A percentile compares a stretch with the other conserved stretches of the same genome.
Evolutionary conservation across 805 yeast genomes (phyloP).

Genomic region (Wickerhamiella kurtzmanii): DNA sequence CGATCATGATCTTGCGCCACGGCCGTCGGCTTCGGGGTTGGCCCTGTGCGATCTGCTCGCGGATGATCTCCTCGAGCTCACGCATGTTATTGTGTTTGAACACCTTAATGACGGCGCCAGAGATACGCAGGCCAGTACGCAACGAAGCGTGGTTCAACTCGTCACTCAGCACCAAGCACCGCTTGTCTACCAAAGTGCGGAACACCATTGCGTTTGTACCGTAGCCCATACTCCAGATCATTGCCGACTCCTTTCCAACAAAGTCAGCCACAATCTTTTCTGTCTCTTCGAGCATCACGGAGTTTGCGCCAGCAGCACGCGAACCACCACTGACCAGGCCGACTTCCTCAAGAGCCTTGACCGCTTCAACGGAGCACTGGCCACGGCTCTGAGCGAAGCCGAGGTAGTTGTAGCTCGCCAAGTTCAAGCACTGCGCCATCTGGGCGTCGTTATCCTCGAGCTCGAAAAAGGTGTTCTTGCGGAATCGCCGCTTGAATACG

Average conservation of each 20-base stretch:
- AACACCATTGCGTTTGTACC: constrained; percentile 89
- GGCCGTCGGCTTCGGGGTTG: constrained; percentile 94
- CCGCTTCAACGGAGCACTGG: constrained; percentile 68
- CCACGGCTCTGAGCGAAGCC: constrained; percentile 97
- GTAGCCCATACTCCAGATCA: constrained; percentile 86
- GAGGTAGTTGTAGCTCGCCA: constrained; percentile 82
- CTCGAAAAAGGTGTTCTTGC: constrained; percentile 43
- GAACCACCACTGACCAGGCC: constrained; percentile 77
- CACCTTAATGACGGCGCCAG: constrained; percentile 87
- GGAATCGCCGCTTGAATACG: constrained; percentile 63
- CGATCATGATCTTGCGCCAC: constrained; percentile 66
- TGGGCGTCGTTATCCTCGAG: constrained; percentile 42
- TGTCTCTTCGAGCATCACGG: constrained; percentile 57
- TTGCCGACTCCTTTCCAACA: constrained; percentile 79
- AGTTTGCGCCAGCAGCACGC: constrained; percentile 58
- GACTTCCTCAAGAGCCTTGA: constrained; percentile 45
- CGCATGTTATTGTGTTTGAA: constrained; percentile 87
- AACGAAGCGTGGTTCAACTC: constrained; percentile 92
- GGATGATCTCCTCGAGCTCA: constrained; percentile 56
- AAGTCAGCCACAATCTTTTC: constrained; percentile 71
- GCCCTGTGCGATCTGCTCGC: constrained; percentile 83
- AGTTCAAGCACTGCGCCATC: constrained; percentile 63
- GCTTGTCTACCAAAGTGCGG: constrained; percentile 67
- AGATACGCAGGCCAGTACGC: constrained; percentile 82
- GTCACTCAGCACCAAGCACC: constrained; percentile 85